Base-by-base conservation (phyloP, 1,284 basidiomycete species). In the Microbotryum silenes-acaulis region DNA sequence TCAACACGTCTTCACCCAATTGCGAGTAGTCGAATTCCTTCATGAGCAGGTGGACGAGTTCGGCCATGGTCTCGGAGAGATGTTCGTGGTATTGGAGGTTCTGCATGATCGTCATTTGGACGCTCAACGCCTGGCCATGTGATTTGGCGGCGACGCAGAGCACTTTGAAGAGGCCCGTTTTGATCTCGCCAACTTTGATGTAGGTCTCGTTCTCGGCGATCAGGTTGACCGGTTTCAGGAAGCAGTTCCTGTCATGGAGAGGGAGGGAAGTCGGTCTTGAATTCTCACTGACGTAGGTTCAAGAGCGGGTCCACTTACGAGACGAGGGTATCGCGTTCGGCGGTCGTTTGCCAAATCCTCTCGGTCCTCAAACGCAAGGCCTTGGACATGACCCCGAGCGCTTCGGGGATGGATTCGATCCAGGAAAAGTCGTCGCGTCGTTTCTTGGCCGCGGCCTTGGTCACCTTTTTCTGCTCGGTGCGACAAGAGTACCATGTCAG, bases 31-130 rank as follows among this genome's bases (percentile, higher is more conserved):
- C 92, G 72, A 88, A 97, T 61, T 96, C 88, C 68, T 86, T 86
- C 20, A 86, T 83, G 51, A 97, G 81, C 50, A 87, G 78, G 33
- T 83, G 81, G 9, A 97, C 81, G 45, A 91, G 85, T 70, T 97
- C 92, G 0, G 93, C 93, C 86, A 97, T 89, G 0, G 88, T 86
- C 72, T 97, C 93, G 0, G 89, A 85, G 31, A 97, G 82, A 74
- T 97, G 93, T 71, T 98, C 94, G 71, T 87, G 91, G 76, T 94
- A 96, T 64, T 94, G 91, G 16, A 98, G 79, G 59, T 84, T 85
- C 74, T 97, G 92, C 76, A 93, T 87, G 75, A 98, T 90, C 64
- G 83, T 84, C 59, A 90, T 93, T 72, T 96, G 91, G 0, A 88
- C 88, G 62, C 85, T 84, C 62, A 88, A 84, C 1, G 83, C 81